Evolutionary conservation across 2,329 filamentous ascomycete genomes (phyloP), one percentile per base, ranked within the genome.

Genomic region (Fusarium sp.): DNA sequence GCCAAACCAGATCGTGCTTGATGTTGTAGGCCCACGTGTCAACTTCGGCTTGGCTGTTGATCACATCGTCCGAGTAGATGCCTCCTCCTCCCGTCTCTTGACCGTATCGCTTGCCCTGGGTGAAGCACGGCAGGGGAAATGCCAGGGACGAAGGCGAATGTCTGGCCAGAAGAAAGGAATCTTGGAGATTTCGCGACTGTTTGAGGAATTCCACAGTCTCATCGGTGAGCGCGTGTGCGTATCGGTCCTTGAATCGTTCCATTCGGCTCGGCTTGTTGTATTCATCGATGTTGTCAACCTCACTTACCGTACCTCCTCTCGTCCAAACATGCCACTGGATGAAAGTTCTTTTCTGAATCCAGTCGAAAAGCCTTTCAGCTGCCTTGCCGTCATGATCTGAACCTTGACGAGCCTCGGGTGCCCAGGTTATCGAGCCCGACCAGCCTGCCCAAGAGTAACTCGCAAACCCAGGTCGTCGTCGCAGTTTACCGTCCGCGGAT

Each of bases 401-500:
- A 25, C 62, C 56, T 14, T 38, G 45, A 9, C 65, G 47, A 33
- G 35, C 22, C 17, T 65, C 66, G 12, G 62, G 56, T 6, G 66
- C 62, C 66, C 66, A 69, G 25, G 15, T 52, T 38, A 70, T 67
- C 6, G 33, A 12, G 7, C 64, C 68, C 4, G 59, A 63, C 69
- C 71, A 74, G 15, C 71, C 71, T 10, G 64, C 66, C 71, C 71
- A 74, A 9, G 71, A 74, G 54, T 67, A 74, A n/a, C 71, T 74
- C 6, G 69, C 60, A 40, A 74, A 74, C 4, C 50, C 69, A 4
- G 56, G 35, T 6, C 69, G 66, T 11, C 71, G 20, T 6, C 56
- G 52, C 4, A 71, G 4, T 1, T 25, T n/a, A 4, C 62, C 69
- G 15, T 63, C 43, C 1, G 22, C 15, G 4, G 59, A 59, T 6